Conservation (phyloP, 2,329 filamentous ascomycete species). For the Talaromyces verruculosus region DNA sequence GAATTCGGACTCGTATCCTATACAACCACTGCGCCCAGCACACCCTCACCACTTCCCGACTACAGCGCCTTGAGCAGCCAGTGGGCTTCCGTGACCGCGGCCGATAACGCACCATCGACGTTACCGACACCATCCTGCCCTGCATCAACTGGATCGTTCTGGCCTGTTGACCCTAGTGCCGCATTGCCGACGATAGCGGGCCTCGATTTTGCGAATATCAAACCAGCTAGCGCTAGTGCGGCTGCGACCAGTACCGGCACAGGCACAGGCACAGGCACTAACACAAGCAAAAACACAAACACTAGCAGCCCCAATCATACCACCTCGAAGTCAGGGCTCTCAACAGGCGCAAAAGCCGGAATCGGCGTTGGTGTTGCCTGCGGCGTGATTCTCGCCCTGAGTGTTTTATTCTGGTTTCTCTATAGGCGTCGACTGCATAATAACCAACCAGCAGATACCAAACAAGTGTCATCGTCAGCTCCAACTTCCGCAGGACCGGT, state of each 20-base stretch:
- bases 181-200: neutral
- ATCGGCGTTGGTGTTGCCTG: constrained; percentile 2
- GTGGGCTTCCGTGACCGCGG: neutral
- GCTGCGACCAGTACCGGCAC: neutral
- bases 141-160: neutral
- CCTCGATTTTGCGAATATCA: neutral
- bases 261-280: neutral
- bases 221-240: neutral
- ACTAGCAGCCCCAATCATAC: neutral
- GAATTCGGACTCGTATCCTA: neutral
- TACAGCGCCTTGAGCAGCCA: neutral
- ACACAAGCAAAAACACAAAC: neutral
- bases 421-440: neutral
- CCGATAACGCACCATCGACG: neutral
- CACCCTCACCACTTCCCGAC: neutral
- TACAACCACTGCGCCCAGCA: neutral
- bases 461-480: neutral
- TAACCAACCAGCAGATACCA: neutral
- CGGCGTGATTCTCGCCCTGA: neutral
- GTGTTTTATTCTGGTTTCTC: neutral
- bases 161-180: neutral
- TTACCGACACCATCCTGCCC: neutral
- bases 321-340: neutral
- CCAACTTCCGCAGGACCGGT: neutral
- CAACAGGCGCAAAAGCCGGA: constrained; percentile 6